Base-by-base conservation (phyloP, 2,329 filamentous ascomycete genomes). In the Chaetomium olivaceum region DNA sequence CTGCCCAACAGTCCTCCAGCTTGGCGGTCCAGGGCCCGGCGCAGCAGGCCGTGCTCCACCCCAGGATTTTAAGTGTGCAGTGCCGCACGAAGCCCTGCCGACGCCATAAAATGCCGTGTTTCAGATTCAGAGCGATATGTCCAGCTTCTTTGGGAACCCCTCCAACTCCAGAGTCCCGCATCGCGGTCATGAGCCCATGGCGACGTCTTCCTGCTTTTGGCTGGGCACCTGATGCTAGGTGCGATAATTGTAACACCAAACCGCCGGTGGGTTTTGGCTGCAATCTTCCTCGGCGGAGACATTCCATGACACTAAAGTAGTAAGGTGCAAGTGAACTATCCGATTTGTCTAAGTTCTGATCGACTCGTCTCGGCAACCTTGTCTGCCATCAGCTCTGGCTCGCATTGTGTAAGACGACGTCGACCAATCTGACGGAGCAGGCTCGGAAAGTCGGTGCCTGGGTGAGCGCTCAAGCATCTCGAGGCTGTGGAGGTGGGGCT, bases 71-170 rank as follows among this genome's bases (percentile, higher is more conserved):
- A 39, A 46, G 66, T 58, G 46, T 60, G 67, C 65, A 65, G 58
- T 39, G 67, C 65, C 67, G 58, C 67, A 69, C 52, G 27, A 60
- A n/a, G 58, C 31, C 62, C 62, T 61, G 50, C 27, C 48, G 51
- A 63, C 50, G 50, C 56, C 48, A 55, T 21, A 55, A 50, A 64
- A 50, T 69, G 67, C 65, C 63, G 65, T 64, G 67, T 69, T 67
- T 69, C 67, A 69, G 63, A 51, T 67, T 61, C 61, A 21, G 55
- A 64, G 61, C 57, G 43, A 25, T 39, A 55, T 55, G 63, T 63
- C 62, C 59, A 54, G 50, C 36, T 46, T 58, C n/a, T 27, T 55
- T 43, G 51, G 27, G 43, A 48, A 54, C 27, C 52, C 27, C 25
- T 46, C 31, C 58, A 54, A 31, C 61, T 31, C n/a, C n/a, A 46